Percentiles rank a stretch among this genome's conserved stretches.
Evolutionary conservation across 2,329 filamentous ascomycete species (phyloP).

Genomic region (Fusarium abutilonis): DNA sequence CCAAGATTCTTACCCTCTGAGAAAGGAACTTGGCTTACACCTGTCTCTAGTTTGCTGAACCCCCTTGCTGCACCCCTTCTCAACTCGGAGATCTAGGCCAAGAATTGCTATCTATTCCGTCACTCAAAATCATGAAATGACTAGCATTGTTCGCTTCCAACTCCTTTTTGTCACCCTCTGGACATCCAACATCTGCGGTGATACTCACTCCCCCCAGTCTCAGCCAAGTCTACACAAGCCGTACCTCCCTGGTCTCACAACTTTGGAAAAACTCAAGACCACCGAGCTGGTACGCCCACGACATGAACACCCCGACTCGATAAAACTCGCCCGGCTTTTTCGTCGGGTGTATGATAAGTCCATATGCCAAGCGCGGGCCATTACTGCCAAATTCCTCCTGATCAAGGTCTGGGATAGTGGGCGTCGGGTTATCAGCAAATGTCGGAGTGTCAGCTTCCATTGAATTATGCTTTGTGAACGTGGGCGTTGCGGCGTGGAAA

Average conservation of each 20-base stretch:
- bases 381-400: too few species aligned
- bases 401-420: background rate
- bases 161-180: too few species aligned
- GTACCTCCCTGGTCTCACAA: background rate
- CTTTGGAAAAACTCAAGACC: background rate
- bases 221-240: background rate
- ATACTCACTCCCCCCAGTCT: background rate
- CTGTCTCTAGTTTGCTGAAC: too few species aligned
- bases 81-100: too few species aligned
- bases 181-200: too few species aligned
- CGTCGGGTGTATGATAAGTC: background rate
- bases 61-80: too few species aligned
- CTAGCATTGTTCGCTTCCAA: too few species aligned
- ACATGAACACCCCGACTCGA: background rate
- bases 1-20: too few species aligned
- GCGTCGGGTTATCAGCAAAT: background rate
- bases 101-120: background rate
- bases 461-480: too few species aligned
- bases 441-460: too few species aligned
- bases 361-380: background rate
- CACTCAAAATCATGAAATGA: background rate
- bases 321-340: background rate
- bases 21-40: too few species aligned
- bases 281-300: background rate
- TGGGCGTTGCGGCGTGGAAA: too few species aligned